A percentile compares a stretch with the other conserved stretches of the same genome.
These are phyloP conservation scores for Cystobasidium slooffiae DNA, from an alignment of 1,284 basidiomycete genomes.

Conservation along the genomic window DNA sequence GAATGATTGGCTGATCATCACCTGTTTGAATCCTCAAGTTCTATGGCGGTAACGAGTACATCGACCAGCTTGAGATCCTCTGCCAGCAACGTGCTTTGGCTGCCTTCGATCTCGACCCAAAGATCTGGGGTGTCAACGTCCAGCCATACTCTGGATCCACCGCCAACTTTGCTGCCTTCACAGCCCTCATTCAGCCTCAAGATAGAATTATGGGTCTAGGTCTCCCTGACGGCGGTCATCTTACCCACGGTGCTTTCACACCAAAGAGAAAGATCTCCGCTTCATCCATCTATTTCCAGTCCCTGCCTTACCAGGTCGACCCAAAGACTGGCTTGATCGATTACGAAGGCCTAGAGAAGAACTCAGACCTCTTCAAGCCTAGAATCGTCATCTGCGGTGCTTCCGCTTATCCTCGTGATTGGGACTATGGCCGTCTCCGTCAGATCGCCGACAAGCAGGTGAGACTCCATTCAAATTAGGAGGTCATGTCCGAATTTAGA, in stretches of 20 bases:
- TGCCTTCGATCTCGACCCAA: constrained; percentile 94
- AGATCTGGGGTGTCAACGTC: constrained; percentile 94
- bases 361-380: constrained; percentile 97
- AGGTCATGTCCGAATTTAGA: neutral
- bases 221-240: constrained; percentile 95
- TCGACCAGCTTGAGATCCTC: constrained; percentile 93
- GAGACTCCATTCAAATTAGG: constrained; percentile 69
- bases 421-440: constrained; percentile 86
- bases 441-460: constrained; percentile 78
- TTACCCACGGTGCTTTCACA: constrained; percentile 58
- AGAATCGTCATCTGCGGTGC: constrained; percentile 96
- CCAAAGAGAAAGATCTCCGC: constrained; percentile 99
- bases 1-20: neutral
- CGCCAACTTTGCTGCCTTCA: constrained; percentile 95
- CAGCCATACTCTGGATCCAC: constrained; percentile 82
- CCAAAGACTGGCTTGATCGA: constrained; percentile 87
- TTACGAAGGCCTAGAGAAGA: constrained; percentile 79
- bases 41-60: constrained; percentile 64
- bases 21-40: constrained; percentile 23
- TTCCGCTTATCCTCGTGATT: constrained; percentile 97
- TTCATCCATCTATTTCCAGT: constrained; percentile 99
- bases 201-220: constrained; percentile 99
- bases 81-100: constrained; percentile 93
- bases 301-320: constrained; percentile 90
- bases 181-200: constrained; percentile 94